phyloP scores from a whole-genome alignment of 208 protist species.

The Herpetomonas tarakana region DNA sequence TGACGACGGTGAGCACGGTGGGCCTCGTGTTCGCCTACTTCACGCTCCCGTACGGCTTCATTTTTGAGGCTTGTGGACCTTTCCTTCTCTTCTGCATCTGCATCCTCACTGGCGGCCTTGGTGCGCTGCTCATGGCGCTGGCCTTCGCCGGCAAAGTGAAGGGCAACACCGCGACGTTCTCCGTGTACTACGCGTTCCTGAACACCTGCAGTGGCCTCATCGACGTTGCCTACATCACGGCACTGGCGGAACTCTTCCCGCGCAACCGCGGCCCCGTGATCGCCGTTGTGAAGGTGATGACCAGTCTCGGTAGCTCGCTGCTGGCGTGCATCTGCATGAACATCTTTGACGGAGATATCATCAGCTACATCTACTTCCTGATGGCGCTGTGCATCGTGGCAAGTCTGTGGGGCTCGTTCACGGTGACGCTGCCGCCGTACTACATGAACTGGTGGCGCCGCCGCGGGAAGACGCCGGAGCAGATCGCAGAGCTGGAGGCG shows the following conservation, averaged over 20 bases:
- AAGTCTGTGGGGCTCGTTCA: slow-evolving; percentile 18
- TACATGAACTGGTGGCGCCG: slow-evolving; percentile 60
- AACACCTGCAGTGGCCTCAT: slow-evolving; percentile 54
- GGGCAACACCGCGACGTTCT: slow-evolving; percentile 51
- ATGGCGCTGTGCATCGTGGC: slow-evolving; percentile 46
- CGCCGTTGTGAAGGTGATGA: slow-evolving; percentile 67
- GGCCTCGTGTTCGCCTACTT: slow-evolving; percentile 69
- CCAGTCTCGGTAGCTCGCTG: slow-evolving; percentile 61
- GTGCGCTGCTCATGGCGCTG: slow-evolving; percentile 46
- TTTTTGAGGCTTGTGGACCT: slow-evolving; percentile 53
- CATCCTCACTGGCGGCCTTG: slow-evolving; percentile 30
- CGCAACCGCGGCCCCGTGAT: slow-evolving; percentile 68
- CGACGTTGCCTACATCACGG: slow-evolving; percentile 50
- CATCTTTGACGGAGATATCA: slow-evolving; percentile 48
- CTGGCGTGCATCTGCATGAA: slow-evolving; percentile 49
- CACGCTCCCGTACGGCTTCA: slow-evolving; percentile 51
- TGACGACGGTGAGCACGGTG: slow-evolving; percentile 68
- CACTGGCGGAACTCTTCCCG: slow-evolving; percentile 49
- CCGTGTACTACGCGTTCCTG: slow-evolving; percentile 64
- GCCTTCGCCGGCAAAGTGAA: slow-evolving; percentile 38
- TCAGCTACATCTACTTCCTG: slow-evolving; percentile 66
- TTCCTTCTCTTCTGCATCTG: slow-evolving; percentile 32
- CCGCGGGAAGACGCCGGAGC: slow-evolving; percentile 37
- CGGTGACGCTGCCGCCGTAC: slow-evolving; percentile 56
- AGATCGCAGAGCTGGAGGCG: slow-evolving; percentile 29